phyloP scores from a whole-genome alignment of 208 protist genomes.

The Lotmaria passim region DNA sequence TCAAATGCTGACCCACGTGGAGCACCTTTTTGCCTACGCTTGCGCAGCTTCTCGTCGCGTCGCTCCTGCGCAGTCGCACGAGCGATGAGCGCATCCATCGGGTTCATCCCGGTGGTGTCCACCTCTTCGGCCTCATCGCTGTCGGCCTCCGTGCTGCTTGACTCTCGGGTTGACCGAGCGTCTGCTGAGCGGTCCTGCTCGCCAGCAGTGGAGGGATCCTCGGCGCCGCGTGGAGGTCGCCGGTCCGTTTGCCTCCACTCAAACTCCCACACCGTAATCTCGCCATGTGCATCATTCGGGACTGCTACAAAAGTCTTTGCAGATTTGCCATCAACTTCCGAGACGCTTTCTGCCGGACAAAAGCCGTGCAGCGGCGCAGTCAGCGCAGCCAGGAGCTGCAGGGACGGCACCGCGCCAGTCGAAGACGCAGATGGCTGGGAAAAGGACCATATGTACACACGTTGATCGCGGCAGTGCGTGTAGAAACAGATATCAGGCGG shows the following conservation, averaged over 20 bases:
- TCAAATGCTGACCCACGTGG: no score
- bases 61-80: slow-evolving; percentile 30
- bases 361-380: slow-evolving; percentile 79
- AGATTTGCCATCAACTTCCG: not conserved
- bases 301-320: slow-evolving; percentile 40
- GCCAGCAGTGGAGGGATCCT: not conserved
- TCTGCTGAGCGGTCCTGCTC: not conserved
- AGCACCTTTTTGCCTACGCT: not conserved
- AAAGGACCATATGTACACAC: slow-evolving; percentile 68
- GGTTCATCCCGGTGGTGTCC: slow-evolving; percentile 34
- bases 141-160: not conserved
- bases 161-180: not conserved
- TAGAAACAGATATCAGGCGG: slow-evolving; percentile 51
- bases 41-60: not conserved
- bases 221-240: not conserved
- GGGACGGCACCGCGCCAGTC: not conserved
- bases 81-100: slow-evolving; percentile 48
- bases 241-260: slow-evolving; percentile 4
- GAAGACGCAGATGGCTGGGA: not conserved
- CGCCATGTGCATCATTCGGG: slow-evolving; percentile 58
- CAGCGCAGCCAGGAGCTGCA: slow-evolving; percentile 47
- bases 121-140: slow-evolving; percentile 12
- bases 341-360: slow-evolving; percentile 49
- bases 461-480: slow-evolving; percentile 81
- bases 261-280: slow-evolving; percentile 44